These are phyloP conservation scores for Diatrype stigma DNA, from an alignment of 2,329 filamentous ascomycete species.

Conservation along the genomic window DNA sequence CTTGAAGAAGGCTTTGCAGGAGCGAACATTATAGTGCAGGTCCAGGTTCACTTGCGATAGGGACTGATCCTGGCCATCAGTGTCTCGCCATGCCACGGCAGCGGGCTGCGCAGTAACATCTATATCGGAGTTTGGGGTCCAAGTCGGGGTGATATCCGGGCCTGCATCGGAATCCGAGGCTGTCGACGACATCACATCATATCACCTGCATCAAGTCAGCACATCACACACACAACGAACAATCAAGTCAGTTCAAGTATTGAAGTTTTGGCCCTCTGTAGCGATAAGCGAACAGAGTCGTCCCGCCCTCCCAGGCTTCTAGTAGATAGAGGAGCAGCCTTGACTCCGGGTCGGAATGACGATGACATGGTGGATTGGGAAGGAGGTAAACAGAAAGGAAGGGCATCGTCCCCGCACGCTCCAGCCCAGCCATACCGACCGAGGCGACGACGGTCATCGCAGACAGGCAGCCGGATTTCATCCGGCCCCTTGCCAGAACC, in stretches of 20 bases:
- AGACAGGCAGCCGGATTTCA: slow-evolving; percentile 9
- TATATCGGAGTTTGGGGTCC: slow-evolving; percentile 6
- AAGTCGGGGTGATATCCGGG: not conserved
- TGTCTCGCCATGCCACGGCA: slow-evolving; percentile 6
- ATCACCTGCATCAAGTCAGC: slow-evolving; percentile 9
- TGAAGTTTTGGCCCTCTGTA: slow-evolving; percentile 9
- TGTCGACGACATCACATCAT: slow-evolving; percentile 11
- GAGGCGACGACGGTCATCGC: slow-evolving; percentile 12
- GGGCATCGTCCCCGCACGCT: slow-evolving; percentile 12
- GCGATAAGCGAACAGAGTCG: slow-evolving; percentile 2
- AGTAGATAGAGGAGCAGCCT: slow-evolving; percentile 12
- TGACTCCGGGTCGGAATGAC: slow-evolving; percentile 6
- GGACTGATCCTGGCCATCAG: slow-evolving; percentile 4
- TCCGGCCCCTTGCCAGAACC: slow-evolving; percentile 13
- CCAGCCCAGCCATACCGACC: slow-evolving; percentile 14
- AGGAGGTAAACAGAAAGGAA: not conserved
- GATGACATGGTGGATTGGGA: not conserved
- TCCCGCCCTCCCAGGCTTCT: slow-evolving; percentile 18
- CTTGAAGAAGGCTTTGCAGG: slow-evolving; percentile 12
- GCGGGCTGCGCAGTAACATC: slow-evolving; percentile 10
- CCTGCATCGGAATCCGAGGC: slow-evolving; percentile 9
- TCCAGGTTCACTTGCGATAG: slow-evolving; percentile 7
- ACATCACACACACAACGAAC: not conserved
- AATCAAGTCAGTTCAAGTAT: not conserved
- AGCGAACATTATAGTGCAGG: slow-evolving; percentile 11